Conservation (phyloP, 495 filamentous ascomycete species). For the Aspergillus indologenus region DNA sequence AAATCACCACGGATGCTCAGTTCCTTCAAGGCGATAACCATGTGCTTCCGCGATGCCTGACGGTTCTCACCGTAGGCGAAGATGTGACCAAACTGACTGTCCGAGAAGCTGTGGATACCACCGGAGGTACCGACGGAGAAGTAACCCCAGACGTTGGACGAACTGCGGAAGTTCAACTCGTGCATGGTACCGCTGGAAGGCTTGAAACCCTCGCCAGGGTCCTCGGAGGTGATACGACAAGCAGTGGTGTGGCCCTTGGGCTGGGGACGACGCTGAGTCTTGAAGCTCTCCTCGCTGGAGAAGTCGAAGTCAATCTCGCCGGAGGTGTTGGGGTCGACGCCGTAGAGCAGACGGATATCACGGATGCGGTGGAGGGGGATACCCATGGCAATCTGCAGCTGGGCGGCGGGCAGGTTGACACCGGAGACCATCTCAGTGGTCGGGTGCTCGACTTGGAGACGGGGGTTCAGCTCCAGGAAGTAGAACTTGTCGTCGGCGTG, state of each 20-base stretch:
- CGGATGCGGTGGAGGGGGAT: constrained; percentile 91
- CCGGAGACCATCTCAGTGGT: constrained; percentile 99
- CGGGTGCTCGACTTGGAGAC: constrained; percentile 98
- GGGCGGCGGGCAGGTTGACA: constrained; percentile 94
- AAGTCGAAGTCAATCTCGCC: constrained; percentile 96
- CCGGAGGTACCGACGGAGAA: constrained; percentile 97
- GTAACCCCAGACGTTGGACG: constrained; percentile 99
- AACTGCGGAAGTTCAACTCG: constrained; percentile 97
- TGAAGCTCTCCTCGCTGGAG: constrained; percentile 75
- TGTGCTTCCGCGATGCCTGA: constrained; percentile 94
- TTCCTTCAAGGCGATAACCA: constrained; percentile 98
- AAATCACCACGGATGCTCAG: constrained; percentile 99
- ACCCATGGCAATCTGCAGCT: constrained; percentile 99
- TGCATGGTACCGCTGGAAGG: constrained; percentile 98
- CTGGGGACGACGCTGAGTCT: constrained; percentile 82
- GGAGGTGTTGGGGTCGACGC: constrained; percentile 83
- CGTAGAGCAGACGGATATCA: constrained; percentile 94
- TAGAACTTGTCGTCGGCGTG: constrained; percentile 99
- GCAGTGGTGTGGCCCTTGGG: constrained; percentile 97
- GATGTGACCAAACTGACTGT: constrained; percentile 99
- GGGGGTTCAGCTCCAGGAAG: constrained; percentile 96
- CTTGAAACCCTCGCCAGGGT: constrained; percentile 99
- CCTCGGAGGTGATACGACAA: constrained; percentile 98
- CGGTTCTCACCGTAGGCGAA: constrained; percentile 99
- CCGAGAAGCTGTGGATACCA: constrained; percentile 98